Conservation (phyloP, 192 early-diverging fungal species). For the Obelidium mucronatum region DNA sequence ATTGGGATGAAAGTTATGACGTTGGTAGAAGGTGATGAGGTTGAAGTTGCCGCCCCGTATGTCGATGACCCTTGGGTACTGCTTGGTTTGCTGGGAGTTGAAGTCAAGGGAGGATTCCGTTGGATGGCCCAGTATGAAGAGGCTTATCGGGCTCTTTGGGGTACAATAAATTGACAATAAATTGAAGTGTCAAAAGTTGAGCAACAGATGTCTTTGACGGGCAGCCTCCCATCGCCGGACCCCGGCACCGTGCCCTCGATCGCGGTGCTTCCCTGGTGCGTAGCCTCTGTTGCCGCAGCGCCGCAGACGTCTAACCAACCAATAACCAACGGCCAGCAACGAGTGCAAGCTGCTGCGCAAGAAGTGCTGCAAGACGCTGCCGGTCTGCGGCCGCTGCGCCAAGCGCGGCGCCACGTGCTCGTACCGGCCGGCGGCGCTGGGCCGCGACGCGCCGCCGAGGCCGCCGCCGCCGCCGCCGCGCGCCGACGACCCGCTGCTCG, state of each 20-base stretch:
- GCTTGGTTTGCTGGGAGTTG: constrained; percentile 13
- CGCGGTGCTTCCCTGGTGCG: no score
- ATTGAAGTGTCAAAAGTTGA: no score
- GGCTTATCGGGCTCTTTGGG: constrained; percentile 11
- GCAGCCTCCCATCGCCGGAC: no score
- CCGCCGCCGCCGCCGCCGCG: background rate
- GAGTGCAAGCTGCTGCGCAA: background rate
- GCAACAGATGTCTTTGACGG: no score
- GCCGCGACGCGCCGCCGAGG: no score
- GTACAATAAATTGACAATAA: no score
- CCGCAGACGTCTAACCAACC: no score
- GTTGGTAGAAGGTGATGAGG: background rate
- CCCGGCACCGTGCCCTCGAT: no score
- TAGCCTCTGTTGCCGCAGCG: no score
- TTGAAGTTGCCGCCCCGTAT: background rate
- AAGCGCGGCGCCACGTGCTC: background rate
- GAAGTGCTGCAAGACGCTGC: constrained; percentile 2
- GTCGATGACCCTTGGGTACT: constrained; percentile 1
- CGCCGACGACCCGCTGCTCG: background rate
- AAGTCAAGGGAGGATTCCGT: background rate
- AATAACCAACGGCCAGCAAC: no score
- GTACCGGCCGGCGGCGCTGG: background rate
- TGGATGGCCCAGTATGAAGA: constrained; percentile 4
- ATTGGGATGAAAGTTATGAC: constrained; percentile 18
- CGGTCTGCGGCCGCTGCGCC: background rate